These are phyloP conservation scores for Inonotus obliquus DNA, from an alignment of 1,284 basidiomycete species.

Conservation along the genomic window DNA sequence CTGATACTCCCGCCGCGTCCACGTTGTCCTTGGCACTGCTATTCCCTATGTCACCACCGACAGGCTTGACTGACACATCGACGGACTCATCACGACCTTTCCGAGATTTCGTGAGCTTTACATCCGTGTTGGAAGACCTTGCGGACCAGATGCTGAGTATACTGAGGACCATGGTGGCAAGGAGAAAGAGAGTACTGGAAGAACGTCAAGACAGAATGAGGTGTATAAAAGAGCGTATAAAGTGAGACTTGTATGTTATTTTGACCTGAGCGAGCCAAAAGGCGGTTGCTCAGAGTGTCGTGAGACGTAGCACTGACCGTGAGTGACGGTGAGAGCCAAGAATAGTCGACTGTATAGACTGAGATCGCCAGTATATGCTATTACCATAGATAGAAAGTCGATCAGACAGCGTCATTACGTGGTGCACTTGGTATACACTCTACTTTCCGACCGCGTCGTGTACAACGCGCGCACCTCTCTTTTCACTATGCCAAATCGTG, in stretches of 20 bases:
- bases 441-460: background rate
- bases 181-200: background rate
- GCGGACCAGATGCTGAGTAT: constrained; percentile 9
- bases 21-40: constrained; percentile 2
- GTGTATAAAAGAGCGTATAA: background rate
- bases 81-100: background rate
- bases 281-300: background rate
- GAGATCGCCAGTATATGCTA: background rate
- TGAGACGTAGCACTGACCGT: background rate
- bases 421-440: background rate
- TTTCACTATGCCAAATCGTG: constrained; percentile 42
- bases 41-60: background rate
- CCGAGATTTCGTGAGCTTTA: background rate
- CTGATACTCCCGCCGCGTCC: background rate
- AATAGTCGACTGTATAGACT: background rate
- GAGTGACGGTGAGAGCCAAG: background rate
- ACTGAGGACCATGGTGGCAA: constrained; percentile 9
- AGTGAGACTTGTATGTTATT: background rate
- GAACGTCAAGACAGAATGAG: no score
- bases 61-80: background rate
- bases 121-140: background rate
- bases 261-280: background rate
- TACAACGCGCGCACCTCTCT: background rate
- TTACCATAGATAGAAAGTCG: background rate
- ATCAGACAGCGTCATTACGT: constrained; percentile 6